These are phyloP conservation scores for Pholiota adiposa DNA, from an alignment of 1,284 basidiomycete genomes.

Conservation along the genomic window DNA sequence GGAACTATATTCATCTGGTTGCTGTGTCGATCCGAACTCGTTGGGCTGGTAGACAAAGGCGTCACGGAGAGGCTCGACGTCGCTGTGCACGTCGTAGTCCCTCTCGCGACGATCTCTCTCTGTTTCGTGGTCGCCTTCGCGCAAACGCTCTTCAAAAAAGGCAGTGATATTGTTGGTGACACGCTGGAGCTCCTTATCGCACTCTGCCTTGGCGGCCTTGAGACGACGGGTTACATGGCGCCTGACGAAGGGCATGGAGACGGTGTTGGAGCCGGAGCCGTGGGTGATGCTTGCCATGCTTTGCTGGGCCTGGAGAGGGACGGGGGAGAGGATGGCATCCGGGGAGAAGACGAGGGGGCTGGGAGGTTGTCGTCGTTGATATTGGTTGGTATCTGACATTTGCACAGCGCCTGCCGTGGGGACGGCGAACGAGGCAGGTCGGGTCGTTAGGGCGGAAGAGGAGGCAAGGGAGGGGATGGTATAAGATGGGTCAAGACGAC, in stretches of 20 bases:
- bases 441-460: constrained; percentile 16
- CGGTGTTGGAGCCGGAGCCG: constrained; percentile 68
- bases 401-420: constrained; percentile 26
- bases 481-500: constrained; percentile 42
- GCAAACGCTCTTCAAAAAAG: constrained; percentile 90
- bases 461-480: constrained; percentile 19
- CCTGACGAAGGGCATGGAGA: constrained; percentile 90
- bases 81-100: constrained; percentile 58
- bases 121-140: constrained; percentile 71
- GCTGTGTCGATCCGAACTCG: constrained; percentile 58
- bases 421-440: constrained; percentile 26
- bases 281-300: constrained; percentile 42
- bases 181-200: constrained; percentile 92
- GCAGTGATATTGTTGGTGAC: constrained; percentile 92
- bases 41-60: constrained; percentile 58
- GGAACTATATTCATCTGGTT: constrained; percentile 69
- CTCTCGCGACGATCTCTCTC: constrained; percentile 65
- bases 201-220: constrained; percentile 92
- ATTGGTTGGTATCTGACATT: constrained; percentile 63
- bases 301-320: constrained; percentile 45
- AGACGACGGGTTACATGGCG: constrained; percentile 94
- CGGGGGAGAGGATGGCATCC: constrained; percentile 61
- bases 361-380: constrained; percentile 69
- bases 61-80: constrained; percentile 60
- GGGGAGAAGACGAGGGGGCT: constrained; percentile 79